A percentile compares a stretch with the other conserved stretches of the same genome.
phyloP scores from a whole-genome alignment of 2,329 filamentous ascomycete genomes.

The Ophiosphaerella herpotricha region DNA sequence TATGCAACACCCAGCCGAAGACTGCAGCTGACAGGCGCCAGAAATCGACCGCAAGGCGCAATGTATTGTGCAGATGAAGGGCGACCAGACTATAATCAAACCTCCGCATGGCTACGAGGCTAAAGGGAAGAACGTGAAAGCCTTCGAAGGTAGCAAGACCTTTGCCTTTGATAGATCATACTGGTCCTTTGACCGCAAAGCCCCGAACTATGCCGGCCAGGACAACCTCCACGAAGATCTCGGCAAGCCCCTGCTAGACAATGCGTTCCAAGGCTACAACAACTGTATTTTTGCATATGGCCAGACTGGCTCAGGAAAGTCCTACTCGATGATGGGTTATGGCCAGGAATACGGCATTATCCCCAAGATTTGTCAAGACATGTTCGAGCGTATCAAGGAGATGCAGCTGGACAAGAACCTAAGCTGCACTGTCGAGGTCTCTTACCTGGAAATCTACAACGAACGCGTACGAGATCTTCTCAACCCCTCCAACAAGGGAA shows the following conservation, averaged over 20 bases:
- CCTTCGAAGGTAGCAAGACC: constrained; percentile 70
- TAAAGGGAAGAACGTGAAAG: constrained; percentile 71
- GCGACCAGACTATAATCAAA: constrained; percentile 82
- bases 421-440: constrained; percentile 93
- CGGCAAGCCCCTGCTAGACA: constrained; percentile 88
- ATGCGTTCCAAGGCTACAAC: constrained; percentile 98
- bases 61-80: constrained; percentile 98
- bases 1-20: neutral
- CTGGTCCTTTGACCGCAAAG: constrained; percentile 91
- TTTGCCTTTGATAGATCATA: constrained; percentile 98
- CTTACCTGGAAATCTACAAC: constrained; percentile 99
- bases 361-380: constrained; percentile 93
- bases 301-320: constrained; percentile 97
- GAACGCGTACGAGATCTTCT: constrained; percentile 93
- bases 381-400: constrained; percentile 84
- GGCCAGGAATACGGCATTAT: constrained; percentile 95
- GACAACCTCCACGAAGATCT: constrained; percentile 86
- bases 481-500: constrained; percentile 93
- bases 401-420: constrained; percentile 76
- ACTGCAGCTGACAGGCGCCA: constrained; percentile 48
- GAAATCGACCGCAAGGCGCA: constrained; percentile 89
- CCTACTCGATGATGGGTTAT: constrained; percentile 99
- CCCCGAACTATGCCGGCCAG: constrained; percentile 84
- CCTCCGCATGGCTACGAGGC: constrained; percentile 65
- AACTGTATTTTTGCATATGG: constrained; percentile 99